Percentiles rank a stretch among this genome's conserved stretches.
phyloP scores from a whole-genome alignment of 1,139 yeast species.

The Protomyces gravidus region DNA sequence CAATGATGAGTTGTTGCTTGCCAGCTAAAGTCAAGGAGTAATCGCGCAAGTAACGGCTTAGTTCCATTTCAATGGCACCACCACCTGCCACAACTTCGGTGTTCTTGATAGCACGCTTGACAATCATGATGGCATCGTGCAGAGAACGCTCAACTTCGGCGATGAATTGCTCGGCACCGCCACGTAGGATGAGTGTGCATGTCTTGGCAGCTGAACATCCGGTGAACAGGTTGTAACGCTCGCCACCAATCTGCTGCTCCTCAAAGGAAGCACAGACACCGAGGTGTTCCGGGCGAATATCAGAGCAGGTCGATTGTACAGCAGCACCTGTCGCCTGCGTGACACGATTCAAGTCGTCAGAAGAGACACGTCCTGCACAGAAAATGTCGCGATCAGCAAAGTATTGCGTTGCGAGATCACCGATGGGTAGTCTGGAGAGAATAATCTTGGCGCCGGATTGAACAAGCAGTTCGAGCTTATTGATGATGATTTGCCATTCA shows the following conservation, averaged over 20 bases:
- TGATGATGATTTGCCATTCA: constrained; percentile 90
- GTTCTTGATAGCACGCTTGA: constrained; percentile 86
- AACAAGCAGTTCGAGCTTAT: constrained; percentile 77
- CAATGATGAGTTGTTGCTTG: constrained; percentile 85
- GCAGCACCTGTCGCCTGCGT: constrained; percentile 92
- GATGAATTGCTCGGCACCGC: constrained; percentile 97
- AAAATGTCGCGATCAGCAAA: constrained; percentile 94
- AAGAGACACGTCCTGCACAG: constrained; percentile 93
- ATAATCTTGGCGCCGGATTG: constrained; percentile 88
- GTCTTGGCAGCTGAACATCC: constrained; percentile 93
- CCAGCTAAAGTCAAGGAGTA: constrained; percentile 86
- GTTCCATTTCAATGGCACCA: constrained; percentile 98
- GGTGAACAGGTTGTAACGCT: constrained; percentile 83
- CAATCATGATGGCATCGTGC: constrained; percentile 98
- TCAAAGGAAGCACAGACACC: constrained; percentile 86
- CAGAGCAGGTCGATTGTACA: constrained; percentile 84
- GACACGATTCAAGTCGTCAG: constrained; percentile 88
- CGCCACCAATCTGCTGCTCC: constrained; percentile 93
- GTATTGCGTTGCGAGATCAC: constrained; percentile 95
- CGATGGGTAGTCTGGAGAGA: constrained; percentile 90
- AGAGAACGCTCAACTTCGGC: constrained; percentile 97
- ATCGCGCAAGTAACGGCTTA: constrained; percentile 82
- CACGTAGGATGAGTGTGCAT: constrained; percentile 87
- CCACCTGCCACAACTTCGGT: constrained; percentile 94
- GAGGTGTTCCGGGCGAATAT: constrained; percentile 61